A percentile compares a stretch with the other conserved stretches of the same genome.
phyloP scores from a whole-genome alignment of 331 rosid species.

The Phaseolus coccineus region DNA sequence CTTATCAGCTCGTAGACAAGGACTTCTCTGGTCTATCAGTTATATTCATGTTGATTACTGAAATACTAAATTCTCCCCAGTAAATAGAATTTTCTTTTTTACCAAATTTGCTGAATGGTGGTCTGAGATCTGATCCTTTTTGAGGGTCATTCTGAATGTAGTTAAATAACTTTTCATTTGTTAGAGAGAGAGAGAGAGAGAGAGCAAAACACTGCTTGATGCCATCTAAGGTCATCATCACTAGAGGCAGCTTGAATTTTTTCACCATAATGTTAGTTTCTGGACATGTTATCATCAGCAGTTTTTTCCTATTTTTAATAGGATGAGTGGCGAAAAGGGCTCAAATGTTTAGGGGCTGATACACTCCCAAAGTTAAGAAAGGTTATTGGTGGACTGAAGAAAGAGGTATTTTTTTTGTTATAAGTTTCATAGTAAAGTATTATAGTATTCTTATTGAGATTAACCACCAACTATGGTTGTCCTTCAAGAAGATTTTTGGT shows the following conservation, averaged over 20 bases:
- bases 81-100: conserved; percentile 1
- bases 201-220: background rate
- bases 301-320: conserved; percentile 42
- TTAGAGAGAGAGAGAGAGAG: background rate
- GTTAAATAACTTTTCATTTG: background rate
- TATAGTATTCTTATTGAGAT: conserved; percentile 34
- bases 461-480: conserved; percentile 6
- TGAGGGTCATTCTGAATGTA: conserved; percentile 24
- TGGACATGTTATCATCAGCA: conserved; percentile 6
- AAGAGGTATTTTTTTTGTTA: conserved; percentile 56
- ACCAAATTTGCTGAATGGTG: conserved; percentile 1
- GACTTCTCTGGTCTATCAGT: conserved; percentile 17
- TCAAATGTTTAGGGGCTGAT: conserved; percentile 60
- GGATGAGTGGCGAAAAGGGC: conserved; percentile 86
- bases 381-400: conserved; percentile 57
- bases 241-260: conserved; percentile 32
- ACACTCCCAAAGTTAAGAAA: conserved; percentile 57
- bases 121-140: background rate
- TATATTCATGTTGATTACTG: conserved; percentile 21
- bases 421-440: conserved; percentile 28
- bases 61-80: conserved; percentile 7
- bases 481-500: conserved; percentile 28
- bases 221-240: conserved; percentile 6
- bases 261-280: background rate
- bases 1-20: background rate